phyloP scores from a whole-genome alignment of 345 rosid genomes.

The Sonneratia caseolaris region DNA sequence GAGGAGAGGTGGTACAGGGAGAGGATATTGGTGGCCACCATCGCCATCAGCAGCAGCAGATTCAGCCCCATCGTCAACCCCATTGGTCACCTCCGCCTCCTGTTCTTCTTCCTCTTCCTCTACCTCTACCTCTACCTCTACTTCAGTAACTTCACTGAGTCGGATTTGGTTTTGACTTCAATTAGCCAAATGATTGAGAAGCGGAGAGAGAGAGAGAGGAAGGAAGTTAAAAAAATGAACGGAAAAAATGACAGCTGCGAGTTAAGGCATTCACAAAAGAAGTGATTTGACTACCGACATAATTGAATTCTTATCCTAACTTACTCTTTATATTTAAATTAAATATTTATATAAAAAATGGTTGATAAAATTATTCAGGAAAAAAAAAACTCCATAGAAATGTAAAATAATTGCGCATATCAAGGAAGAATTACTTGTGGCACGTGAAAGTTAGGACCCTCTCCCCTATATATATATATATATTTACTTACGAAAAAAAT shows the following conservation, averaged over 20 bases:
- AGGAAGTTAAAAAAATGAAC: too few relatives aligned
- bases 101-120: not conserved
- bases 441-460: not conserved
- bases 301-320: too few relatives aligned
- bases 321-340: too few relatives aligned
- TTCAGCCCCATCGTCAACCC: slow-evolving; percentile 94
- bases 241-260: too few relatives aligned
- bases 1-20: slow-evolving; percentile 93
- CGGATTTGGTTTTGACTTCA: not conserved
- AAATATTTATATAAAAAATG: too few relatives aligned
- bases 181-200: not conserved
- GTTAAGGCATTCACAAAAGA: too few relatives aligned
- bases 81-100: slow-evolving; percentile 18
- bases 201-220: not conserved
- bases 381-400: not conserved
- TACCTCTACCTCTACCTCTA: not conserved
- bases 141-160: not conserved
- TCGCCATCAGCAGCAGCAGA: slow-evolving; percentile 61
- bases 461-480: not conserved
- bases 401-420: not conserved
- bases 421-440: not conserved
- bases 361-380: too few relatives aligned
- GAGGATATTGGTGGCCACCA: slow-evolving; percentile 96
- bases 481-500: too few relatives aligned
- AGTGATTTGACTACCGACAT: too few relatives aligned